Evolutionary conservation across 2,329 filamentous ascomycete species (phyloP).

Genomic region (Neopestalotiopsis sp.): DNA sequence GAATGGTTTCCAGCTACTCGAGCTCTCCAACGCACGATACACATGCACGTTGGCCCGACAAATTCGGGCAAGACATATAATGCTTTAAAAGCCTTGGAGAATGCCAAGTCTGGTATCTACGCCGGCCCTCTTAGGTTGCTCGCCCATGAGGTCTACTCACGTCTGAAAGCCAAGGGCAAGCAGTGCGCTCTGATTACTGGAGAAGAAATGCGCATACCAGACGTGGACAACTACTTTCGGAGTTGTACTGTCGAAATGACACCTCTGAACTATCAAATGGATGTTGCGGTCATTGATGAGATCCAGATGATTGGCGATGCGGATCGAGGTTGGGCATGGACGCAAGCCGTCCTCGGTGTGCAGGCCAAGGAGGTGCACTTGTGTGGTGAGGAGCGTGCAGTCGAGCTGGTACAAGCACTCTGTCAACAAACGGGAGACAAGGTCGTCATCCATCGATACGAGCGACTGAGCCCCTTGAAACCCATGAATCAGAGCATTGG

Average conservation of each 20-base stretch:
- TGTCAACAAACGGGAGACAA: conserved; percentile 82
- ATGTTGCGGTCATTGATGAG: conserved; percentile 96
- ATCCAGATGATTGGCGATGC: conserved; percentile 93
- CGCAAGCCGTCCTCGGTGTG: conserved; percentile 84
- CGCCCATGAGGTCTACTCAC: conserved; percentile 93
- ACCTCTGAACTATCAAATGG: conserved; percentile 61
- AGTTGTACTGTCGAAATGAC: conserved; percentile 96
- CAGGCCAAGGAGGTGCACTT: conserved; percentile 89
- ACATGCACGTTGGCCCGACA: conserved; percentile 94
- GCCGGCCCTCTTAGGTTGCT: conserved; percentile 87
- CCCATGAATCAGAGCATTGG: conserved; percentile 67
- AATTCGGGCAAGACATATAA: conserved; percentile 99
- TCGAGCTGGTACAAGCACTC: conserved; percentile 78
- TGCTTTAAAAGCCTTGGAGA: conserved; percentile 83
- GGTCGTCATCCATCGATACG: conserved; percentile 79
- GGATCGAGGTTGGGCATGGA: conserved; percentile 93
- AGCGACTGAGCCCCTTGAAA: conserved; percentile 80
- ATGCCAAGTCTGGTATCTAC: conserved; percentile 79
- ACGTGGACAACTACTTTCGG: conserved; percentile 63
- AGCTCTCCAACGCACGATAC: conserved; percentile 78
- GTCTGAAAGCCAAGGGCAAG: conserved; percentile 79
- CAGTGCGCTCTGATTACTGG: conserved; percentile 85
- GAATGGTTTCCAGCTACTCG: conserved; percentile 94
- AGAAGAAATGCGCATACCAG: conserved; percentile 79
- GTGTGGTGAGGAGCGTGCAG: conserved; percentile 85